Conservation (phyloP, 192 early-diverging fungal genomes). For the Phlyctochytrium planicorne region DNA sequence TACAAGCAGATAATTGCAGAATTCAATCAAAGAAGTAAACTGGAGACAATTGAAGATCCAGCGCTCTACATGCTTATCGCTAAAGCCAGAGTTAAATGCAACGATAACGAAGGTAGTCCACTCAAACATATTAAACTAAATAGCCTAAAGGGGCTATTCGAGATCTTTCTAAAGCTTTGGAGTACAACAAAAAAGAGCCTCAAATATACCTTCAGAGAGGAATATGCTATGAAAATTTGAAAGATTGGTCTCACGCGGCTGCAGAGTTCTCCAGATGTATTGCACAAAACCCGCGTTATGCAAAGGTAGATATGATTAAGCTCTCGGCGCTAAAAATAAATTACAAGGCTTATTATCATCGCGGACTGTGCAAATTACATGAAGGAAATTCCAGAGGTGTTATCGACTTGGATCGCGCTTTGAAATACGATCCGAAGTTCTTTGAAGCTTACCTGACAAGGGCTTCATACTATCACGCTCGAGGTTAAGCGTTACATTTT, state of each 20-base stretch:
- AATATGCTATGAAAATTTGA: conserved; percentile 51
- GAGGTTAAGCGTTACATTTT: conserved; percentile 18
- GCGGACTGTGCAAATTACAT: conserved; percentile 50
- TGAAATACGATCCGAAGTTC: conserved; percentile 45
- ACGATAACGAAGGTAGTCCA: conserved; percentile 40
- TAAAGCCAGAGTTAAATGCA: conserved; percentile 47
- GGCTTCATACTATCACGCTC: conserved; percentile 46
- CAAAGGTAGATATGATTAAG: conserved; percentile 37
- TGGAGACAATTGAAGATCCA: conserved; percentile 43
- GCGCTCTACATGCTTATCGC: conserved; percentile 48
- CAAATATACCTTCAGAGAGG: conserved; percentile 56
- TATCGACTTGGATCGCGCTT: conserved; percentile 39
- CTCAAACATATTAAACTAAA: not conserved
- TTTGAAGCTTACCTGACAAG: conserved; percentile 55
- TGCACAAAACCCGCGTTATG: conserved; percentile 34
- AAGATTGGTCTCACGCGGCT: conserved; percentile 41
- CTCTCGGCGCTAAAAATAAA: not conserved
- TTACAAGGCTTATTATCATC: conserved; percentile 49
- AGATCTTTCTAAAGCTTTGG: conserved; percentile 40
- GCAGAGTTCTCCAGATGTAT: conserved; percentile 47
- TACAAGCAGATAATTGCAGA: conserved; percentile 54
- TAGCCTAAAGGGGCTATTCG: conserved; percentile 46
- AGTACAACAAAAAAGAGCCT: conserved; percentile 45
- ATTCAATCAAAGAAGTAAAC: conserved; percentile 41
- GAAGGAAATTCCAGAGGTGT: conserved; percentile 36